Base-by-base conservation (phyloP, 108 stramenopile species). In the Thalassiosira profunda region DNA sequence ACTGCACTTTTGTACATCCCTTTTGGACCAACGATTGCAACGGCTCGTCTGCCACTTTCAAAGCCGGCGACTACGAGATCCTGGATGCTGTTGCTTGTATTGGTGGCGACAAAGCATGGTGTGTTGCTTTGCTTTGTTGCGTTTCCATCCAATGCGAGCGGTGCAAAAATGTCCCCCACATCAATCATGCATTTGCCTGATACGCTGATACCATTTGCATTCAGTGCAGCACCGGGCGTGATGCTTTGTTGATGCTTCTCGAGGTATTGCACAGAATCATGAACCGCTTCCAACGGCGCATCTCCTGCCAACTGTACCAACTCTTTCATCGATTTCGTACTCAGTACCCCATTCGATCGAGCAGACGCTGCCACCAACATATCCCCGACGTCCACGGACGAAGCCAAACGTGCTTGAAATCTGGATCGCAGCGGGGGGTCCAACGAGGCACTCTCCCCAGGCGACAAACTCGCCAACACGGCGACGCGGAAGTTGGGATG, bases 351-450 rank as follows among this genome's bases (percentile, higher is more conserved):
- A 8, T 55, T 63, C 10, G 67, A 62, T 44, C 37, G 60, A 26
- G 71, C 71, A 72, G 35, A 54, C 44, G 72, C 76, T 54, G 52
- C 46, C 25, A 67, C 72, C 17, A 84, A 34, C 58, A 75, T 49
- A 26, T 81, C 83, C 2, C 56, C 76, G 9, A 44, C 51, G 33
- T 76, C 62, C 23, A 81, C 46, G 14, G 64, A 9, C 2, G 63
- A 31, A 9, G 42, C 67, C 52, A 83, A 62, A 14, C 80, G 58
- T 38, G 68, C 81, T 66, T 91, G 89, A 64, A 90, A 91, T 18
- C 93, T 66, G 1, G 90, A 91, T 34, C 92, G 81, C 29, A 95
- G 57, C 9, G 94, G 94, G 40, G 94, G 94, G 78, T 95, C 94
- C 12, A 95, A 59, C 20, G 61, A 60, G 9, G 70, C 36, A 15